phyloP scores from a whole-genome alignment of 192 early-diverging fungal genomes.

The Geosiphon pyriformis region DNA sequence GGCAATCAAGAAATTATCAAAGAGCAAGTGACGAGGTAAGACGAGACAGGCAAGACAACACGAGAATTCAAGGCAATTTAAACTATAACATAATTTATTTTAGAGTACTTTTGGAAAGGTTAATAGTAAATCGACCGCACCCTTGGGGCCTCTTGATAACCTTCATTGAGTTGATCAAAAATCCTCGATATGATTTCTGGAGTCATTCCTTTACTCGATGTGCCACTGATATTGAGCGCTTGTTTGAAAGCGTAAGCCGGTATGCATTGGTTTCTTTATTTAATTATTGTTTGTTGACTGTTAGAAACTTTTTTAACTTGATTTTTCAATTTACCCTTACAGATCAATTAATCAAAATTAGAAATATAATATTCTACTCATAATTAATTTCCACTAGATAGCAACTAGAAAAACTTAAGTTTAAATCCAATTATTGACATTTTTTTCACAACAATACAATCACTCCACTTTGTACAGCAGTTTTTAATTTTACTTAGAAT shows the following conservation, averaged over 20 bases:
- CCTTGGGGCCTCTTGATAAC: conserved; percentile 97
- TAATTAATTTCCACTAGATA: no score
- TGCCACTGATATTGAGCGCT: conserved; percentile 75
- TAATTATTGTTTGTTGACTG: no score
- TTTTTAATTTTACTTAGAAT: no score
- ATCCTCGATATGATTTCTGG: conserved; percentile 64
- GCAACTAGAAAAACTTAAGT: no score
- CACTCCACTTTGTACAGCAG: no score
- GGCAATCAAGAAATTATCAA: conserved; percentile 72
- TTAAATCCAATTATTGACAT: no score
- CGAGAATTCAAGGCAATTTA: no score
- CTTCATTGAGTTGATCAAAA: conserved; percentile 95
- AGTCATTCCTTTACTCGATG: conserved; percentile 56
- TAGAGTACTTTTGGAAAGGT: conserved; percentile 88
- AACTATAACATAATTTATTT: not conserved
- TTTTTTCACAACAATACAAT: no score
- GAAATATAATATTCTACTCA: no score
- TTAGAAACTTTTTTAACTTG: no score
- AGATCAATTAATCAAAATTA: not conserved
- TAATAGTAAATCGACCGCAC: conserved; percentile 94
- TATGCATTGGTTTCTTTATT: conserved; percentile 9
- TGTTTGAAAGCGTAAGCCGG: conserved; percentile 67
- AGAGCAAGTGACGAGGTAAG: conserved; percentile 87
- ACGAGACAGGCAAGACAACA: no score
- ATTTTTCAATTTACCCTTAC: not conserved